Base-by-base conservation (phyloP, 805 yeast genomes). In the Lipomyces kockii region DNA sequence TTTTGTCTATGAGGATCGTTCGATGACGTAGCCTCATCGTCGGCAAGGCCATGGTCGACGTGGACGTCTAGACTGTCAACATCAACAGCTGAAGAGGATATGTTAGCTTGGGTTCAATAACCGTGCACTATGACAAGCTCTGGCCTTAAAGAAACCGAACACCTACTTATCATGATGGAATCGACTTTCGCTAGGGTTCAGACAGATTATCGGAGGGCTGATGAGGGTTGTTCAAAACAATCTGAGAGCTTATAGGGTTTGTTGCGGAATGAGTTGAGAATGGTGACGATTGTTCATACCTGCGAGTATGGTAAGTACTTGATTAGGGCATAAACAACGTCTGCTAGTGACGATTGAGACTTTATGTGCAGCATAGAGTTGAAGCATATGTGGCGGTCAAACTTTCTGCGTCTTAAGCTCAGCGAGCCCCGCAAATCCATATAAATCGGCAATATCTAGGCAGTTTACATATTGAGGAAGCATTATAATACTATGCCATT, bases 31-130 rank as follows among this genome's bases (percentile, higher is more conserved):
- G 29, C 32, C 17, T 25, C 53, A 22, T 49, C 17, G 34, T 25
- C 34, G 17, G 55, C 27, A 14, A 52, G 29, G 34, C 34, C 27
- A 22, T 52, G 17, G n/a, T 52, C 55, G 9, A 52, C 55, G n/a
- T 52, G 55, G 55, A 52, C 55, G 39, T 61, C 60, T 22, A 61
- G 29, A 61, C 32, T 29, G 12, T 54, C 59, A 27, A 61, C 46
- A 25, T 54, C 54, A 58, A 37, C 43, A 27, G 64, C 64, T 61
- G 55, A 3, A 29, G 32, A 53, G 6, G 34, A 22, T 20, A 17
- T 37, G 49, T 57, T 57, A 35, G 39, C 17, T 20, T 17, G 20
- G 27, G 27, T 11, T 29, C 43, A 22, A 37, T 56, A 29, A 12
- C 43, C 25, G 17, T 14, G 25, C 32, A 14, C 20, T 29, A 56